Conservation (phyloP, 768 basidiomycete species). For the Sarcomyxa edulis region DNA sequence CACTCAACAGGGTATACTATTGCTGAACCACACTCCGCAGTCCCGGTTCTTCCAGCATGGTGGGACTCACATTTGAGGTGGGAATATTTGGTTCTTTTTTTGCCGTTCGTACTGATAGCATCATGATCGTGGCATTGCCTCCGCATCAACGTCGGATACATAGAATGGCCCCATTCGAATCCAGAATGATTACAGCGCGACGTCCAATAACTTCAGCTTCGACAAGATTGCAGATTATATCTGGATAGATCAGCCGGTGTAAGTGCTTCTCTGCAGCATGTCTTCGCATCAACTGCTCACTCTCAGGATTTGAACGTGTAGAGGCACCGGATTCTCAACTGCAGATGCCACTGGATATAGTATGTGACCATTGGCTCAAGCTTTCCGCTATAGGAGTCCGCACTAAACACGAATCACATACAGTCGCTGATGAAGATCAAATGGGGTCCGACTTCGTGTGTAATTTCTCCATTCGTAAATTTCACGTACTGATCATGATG, state of each 20-base stretch:
- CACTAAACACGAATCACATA: no score
- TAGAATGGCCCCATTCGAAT: slow-evolving; percentile 71
- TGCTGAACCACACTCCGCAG: slow-evolving; percentile 20
- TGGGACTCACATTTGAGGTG: slow-evolving; percentile 61
- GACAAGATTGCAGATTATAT: slow-evolving; percentile 58
- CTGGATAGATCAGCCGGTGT: slow-evolving; percentile 76
- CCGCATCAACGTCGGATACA: no score
- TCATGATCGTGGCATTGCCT: no score
- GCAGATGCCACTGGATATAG: slow-evolving; percentile 57
- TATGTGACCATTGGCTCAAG: no score
- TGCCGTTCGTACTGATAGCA: background rate
- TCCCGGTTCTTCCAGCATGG: slow-evolving; percentile 67
- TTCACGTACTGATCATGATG: slow-evolving; percentile 3
- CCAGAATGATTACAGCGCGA: slow-evolving; percentile 40
- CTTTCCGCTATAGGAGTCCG: no score
- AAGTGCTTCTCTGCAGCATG: background rate
- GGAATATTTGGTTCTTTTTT: slow-evolving; percentile 9
- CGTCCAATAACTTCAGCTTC: slow-evolving; percentile 53
- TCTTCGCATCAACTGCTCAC: slow-evolving; percentile 4
- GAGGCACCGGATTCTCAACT: slow-evolving; percentile 62
- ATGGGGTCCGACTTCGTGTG: slow-evolving; percentile 54
- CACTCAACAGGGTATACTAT: background rate
- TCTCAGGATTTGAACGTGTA: no score
- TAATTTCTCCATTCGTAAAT: slow-evolving; percentile 1
- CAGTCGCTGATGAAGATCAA: slow-evolving; percentile 61